Evolutionary conservation across 768 basidiomycete species (phyloP).

Genomic region (Trametes cinnabarina): DNA sequence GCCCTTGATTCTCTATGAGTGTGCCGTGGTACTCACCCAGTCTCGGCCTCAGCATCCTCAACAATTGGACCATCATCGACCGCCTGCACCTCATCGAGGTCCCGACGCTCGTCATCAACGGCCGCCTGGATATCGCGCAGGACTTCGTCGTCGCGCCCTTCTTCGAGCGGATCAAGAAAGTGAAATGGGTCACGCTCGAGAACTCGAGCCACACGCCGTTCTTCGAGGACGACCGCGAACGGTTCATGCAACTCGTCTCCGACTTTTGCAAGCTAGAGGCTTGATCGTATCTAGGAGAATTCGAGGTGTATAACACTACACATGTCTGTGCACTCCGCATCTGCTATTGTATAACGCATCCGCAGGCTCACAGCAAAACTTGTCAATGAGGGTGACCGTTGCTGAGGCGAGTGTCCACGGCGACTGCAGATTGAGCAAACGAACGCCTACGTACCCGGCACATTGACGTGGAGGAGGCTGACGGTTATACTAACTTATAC

Average conservation of each 20-base stretch:
- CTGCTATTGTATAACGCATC: too few relatives aligned
- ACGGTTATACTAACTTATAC: too few relatives aligned
- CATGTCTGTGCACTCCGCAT: too few relatives aligned
- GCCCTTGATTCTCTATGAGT: neutral
- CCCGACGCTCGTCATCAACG: slow-evolving; percentile 32
- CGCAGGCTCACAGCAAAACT: too few relatives aligned
- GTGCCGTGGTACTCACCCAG: neutral
- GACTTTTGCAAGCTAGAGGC: slow-evolving; percentile 21
- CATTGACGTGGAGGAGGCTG: too few relatives aligned
- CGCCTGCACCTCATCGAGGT: slow-evolving; percentile 24
- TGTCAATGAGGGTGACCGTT: too few relatives aligned
- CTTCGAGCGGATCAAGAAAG: slow-evolving; percentile 27
- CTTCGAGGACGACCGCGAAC: slow-evolving; percentile 29
- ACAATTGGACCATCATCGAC: slow-evolving; percentile 29
- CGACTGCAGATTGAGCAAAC: too few relatives aligned
- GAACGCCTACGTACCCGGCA: too few relatives aligned
- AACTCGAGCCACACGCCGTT: slow-evolving; percentile 31
- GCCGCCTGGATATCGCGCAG: slow-evolving; percentile 29
- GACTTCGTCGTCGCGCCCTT: slow-evolving; percentile 28
- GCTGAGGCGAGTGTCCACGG: too few relatives aligned
- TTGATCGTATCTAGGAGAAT: too few relatives aligned
- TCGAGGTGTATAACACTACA: too few relatives aligned
- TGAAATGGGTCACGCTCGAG: slow-evolving; percentile 32
- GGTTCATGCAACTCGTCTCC: slow-evolving; percentile 25
- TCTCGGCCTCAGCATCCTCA: slow-evolving; percentile 16